These are phyloP conservation scores for Alternaria gansuensis DNA, from an alignment of 2,329 filamentous ascomycete species.

Conservation along the genomic window DNA sequence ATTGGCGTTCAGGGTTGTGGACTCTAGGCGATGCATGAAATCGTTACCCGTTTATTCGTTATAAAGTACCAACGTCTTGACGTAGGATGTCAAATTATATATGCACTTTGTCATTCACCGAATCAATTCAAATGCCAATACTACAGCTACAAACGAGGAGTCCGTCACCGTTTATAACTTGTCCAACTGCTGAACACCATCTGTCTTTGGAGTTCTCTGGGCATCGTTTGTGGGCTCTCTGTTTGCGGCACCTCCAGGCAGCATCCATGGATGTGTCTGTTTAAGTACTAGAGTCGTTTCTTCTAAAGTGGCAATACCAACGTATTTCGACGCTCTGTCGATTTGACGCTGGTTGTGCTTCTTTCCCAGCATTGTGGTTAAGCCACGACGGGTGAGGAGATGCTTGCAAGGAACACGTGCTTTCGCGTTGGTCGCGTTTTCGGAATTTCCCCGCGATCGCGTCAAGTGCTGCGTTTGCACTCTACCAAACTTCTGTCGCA, in stretches of 20 bases:
- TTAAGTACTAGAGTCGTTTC: no score
- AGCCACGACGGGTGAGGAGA: neutral
- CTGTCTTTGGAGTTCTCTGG: neutral
- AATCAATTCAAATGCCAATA: neutral
- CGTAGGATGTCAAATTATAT: neutral
- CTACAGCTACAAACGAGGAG: neutral
- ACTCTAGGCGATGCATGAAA: neutral
- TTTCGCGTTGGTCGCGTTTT: conserved; percentile 31
- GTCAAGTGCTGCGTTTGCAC: neutral
- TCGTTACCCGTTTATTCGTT: neutral
- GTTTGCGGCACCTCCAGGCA: no score
- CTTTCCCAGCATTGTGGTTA: neutral
- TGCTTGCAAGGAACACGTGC: conserved; percentile 22
- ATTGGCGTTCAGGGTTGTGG: neutral
- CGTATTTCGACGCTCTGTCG: neutral
- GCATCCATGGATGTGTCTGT: no score
- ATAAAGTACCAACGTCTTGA: neutral
- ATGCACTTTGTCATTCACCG: neutral
- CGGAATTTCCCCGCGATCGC: conserved; percentile 17
- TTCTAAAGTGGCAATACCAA: no score
- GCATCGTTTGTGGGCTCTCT: neutral
- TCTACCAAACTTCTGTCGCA: neutral
- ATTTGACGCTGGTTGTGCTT: neutral
- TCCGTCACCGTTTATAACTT: neutral
- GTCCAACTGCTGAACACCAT: neutral